Base-by-base conservation (phyloP, 2,329 filamentous ascomycete genomes). In the Aspergillus phoenicis region DNA sequence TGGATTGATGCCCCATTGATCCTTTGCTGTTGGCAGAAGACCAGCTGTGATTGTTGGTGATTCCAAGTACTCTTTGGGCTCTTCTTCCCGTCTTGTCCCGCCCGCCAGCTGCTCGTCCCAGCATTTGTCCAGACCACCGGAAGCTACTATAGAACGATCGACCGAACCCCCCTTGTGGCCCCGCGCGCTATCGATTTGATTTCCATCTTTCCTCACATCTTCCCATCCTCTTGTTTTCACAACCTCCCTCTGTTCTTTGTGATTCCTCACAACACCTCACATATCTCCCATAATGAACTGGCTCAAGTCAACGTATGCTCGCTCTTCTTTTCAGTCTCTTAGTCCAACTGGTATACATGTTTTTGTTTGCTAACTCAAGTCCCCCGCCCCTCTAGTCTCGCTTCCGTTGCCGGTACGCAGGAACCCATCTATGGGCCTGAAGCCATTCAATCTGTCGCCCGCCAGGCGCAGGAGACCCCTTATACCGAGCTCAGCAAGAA, bases 361-460 rank as follows among this genome's bases (percentile, higher is more conserved):
- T 17, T 33, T 26, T 22, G 45, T 43, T 30, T 89, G 86, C 77
- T 78, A 89, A 79, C 86, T 36, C 85, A 77, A 84, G 38, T 17
- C 51, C 36, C 33, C 62, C 64, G 61, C 53, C 52, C 33, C 13
- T 59, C 39, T 71, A 87, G 84, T 69, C 79, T 87, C 73, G 84
- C 84, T 74, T 85, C 93, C 78, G 93, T 97, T 76, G 93, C 93
- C 75, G 93, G 96, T 80, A 98, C 94, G 58, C 91, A 96, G 78
- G 93, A 97, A 84, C 94, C 94, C 74, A 91, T 96, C 80, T 97
- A 99, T 78, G 95, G 95, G 67, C 89, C 94, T 53, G 85, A 88
- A 7, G 94, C 93, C 71, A 91, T 98, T 78, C 89, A 87, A 74
- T 89, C 93, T 22, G 92, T 99, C 67, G 88, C 91, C 66, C 85